Percentiles rank a stretch among this genome's conserved stretches.
These are phyloP conservation scores for Auxenochlorella pyrenoidosa DNA, from an alignment of 139 green algal species.

Conservation along the genomic window DNA sequence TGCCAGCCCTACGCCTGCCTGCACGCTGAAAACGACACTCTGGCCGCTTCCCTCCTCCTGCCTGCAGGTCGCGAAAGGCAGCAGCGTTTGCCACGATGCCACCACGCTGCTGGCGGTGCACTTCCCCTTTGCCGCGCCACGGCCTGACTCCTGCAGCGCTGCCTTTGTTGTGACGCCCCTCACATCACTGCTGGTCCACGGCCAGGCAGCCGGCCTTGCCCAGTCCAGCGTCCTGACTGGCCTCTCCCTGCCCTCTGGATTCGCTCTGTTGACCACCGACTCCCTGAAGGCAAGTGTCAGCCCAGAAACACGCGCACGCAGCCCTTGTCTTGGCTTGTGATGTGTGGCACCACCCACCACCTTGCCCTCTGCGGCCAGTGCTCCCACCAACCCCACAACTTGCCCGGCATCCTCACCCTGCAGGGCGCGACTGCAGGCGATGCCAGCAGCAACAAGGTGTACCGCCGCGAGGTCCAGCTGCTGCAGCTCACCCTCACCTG, in stretches of 20 bases:
- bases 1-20: too few relatives aligned
- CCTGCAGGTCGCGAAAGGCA: background rate
- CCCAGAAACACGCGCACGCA: too few relatives aligned
- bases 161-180: background rate
- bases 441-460: background rate
- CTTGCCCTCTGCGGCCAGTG: background rate
- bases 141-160: background rate
- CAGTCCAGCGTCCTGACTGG: background rate
- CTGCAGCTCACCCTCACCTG: background rate
- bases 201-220: background rate
- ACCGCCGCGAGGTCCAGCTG: slow-evolving; percentile 18
- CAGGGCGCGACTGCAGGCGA: background rate
- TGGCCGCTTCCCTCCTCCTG: background rate
- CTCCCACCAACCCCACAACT: background rate
- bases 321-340: too few relatives aligned
- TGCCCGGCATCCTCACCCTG: background rate
- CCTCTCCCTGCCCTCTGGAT: background rate
- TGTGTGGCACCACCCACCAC: too few relatives aligned
- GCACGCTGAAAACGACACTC: too few relatives aligned
- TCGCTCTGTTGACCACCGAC: background rate
- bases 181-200: slow-evolving; percentile 14
- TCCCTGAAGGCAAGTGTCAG: background rate
- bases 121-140: slow-evolving; percentile 11
- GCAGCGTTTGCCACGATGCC: slow-evolving; percentile 17
- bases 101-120: background rate